Conservation (phyloP, 352 stramenopile species). For the Albugo candida region DNA sequence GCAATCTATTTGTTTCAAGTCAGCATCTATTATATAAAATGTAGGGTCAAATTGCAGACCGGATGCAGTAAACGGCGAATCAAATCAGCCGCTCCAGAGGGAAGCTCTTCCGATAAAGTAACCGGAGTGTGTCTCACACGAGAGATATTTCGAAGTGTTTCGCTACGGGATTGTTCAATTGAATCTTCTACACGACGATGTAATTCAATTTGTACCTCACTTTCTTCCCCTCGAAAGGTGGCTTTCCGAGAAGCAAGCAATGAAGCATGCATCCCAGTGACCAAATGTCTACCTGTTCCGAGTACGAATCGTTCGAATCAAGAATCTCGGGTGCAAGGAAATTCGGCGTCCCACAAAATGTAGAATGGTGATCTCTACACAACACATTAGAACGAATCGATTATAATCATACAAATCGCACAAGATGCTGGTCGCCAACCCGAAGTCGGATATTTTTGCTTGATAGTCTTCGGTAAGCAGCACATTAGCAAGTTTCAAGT, state of each 20-base stretch:
- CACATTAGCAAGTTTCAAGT: slow-evolving; percentile 64
- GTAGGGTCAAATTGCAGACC: too few species aligned
- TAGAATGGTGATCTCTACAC: slow-evolving; percentile 26
- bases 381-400: not conserved
- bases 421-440: slow-evolving; percentile 25
- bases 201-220: slow-evolving; percentile 19
- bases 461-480: slow-evolving; percentile 24
- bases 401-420: not conserved
- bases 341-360: slow-evolving; percentile 66
- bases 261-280: slow-evolving; percentile 66
- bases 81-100: too few species aligned
- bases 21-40: too few species aligned
- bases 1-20: too few species aligned
- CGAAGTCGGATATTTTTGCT: slow-evolving; percentile 65
- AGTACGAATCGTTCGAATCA: slow-evolving; percentile 18
- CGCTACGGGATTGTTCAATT: not conserved
- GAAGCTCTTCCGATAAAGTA: too few species aligned
- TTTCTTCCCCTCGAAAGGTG: slow-evolving; percentile 53
- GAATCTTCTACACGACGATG: not conserved
- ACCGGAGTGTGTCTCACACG: too few species aligned
- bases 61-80: too few species aligned
- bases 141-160: slow-evolving; percentile 3
- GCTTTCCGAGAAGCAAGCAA: slow-evolving; percentile 34
- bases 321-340: slow-evolving; percentile 67
- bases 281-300: slow-evolving; percentile 53